Evolutionary conservation across 2,329 filamentous ascomycete species (phyloP), one percentile per base, ranked within the genome.

Genomic region (Microcyclospora tardicrescens): DNA sequence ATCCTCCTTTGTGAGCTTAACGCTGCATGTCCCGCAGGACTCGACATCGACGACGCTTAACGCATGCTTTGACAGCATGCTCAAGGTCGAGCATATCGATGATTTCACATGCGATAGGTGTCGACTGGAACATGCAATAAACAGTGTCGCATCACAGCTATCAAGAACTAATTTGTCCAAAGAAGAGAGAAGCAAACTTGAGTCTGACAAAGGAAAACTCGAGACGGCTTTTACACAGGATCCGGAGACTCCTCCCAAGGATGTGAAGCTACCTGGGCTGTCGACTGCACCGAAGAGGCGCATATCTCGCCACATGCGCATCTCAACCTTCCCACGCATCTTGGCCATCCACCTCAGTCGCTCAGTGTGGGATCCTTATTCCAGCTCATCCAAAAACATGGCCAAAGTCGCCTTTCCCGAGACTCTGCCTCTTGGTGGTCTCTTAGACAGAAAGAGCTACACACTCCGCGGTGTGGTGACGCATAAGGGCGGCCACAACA

Each of bases 81-180:
- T 98, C 49, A 94, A 94, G 62, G 85, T 84, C 0, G 91, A 98
- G 60, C 81, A 86, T 57, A 95, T 98, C 48, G 89, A 96, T 46
- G 91, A 94, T 58, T 98, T 93, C 68, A 87, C 84, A 50, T 98
- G 91, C 64, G 91, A 95, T 53, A 83, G 79, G 62, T 98, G 91
- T 56, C 77, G 86, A 15, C 69, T 98, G n/a, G 63, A 84, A 33
- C 82, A 94, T 58, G 86, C 86, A 3, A 64, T 84, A 38, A 67
- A 77, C 24, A 61, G 71, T 36, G 73, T 84, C 46, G 66, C 75
- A 44, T 64, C 68, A 6, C 77, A 85, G 45, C 57, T 80, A 28
- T 61, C 65, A 28, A 72, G 65, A 39, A 68, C 73, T 3, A 68
- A 59, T 15, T 40, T 54, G 2, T 73, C 74, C 0, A 67, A 72